phyloP scores from a whole-genome alignment of 345 rosid genomes.

The Carallia pectinifolia region DNA sequence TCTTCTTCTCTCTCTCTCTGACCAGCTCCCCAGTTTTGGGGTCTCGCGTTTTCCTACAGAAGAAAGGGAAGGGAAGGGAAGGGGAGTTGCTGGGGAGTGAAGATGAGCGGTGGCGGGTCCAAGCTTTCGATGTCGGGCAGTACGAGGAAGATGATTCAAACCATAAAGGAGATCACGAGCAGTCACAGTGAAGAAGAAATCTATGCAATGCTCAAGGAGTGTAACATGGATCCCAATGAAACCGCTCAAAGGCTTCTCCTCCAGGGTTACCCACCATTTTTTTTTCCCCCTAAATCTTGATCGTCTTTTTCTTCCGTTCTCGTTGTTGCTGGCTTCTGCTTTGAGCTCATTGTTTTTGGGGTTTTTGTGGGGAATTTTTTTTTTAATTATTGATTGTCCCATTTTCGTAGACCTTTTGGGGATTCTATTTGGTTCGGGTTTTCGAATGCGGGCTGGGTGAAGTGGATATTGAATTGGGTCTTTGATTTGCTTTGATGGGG shows the following conservation, averaged over 20 bases:
- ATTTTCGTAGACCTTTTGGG: conserved; percentile 11
- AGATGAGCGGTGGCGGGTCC: conserved; percentile 73
- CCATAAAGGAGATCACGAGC: conserved; percentile 71
- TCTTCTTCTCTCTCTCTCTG: not conserved
- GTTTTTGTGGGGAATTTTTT: conserved; percentile 17
- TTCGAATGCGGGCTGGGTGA: not conserved
- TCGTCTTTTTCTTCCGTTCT: not conserved
- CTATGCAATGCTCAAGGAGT: conserved; percentile 85
- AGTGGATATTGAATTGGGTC: conserved; percentile 20
- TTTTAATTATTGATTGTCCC: not conserved
- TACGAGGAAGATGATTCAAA: conserved; percentile 65
- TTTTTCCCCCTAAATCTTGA: not conserved
- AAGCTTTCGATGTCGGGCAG: conserved; percentile 69
- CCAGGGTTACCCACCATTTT: conserved; percentile 48
- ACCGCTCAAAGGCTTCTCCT: conserved; percentile 63
- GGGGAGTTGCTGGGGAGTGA: conserved; percentile 27
- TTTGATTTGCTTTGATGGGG: conserved; percentile 22
- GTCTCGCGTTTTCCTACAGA: not conserved
- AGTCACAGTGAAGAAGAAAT: conserved; percentile 91
- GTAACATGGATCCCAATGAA: conserved; percentile 94
- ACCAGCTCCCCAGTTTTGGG: too few species aligned
- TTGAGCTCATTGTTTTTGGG: not conserved
- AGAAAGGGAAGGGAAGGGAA: not conserved
- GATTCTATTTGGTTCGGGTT: conserved; percentile 17
- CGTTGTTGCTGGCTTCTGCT: not conserved